phyloP scores from a whole-genome alignment of 345 rosid genomes.

The Turritis glabra region DNA sequence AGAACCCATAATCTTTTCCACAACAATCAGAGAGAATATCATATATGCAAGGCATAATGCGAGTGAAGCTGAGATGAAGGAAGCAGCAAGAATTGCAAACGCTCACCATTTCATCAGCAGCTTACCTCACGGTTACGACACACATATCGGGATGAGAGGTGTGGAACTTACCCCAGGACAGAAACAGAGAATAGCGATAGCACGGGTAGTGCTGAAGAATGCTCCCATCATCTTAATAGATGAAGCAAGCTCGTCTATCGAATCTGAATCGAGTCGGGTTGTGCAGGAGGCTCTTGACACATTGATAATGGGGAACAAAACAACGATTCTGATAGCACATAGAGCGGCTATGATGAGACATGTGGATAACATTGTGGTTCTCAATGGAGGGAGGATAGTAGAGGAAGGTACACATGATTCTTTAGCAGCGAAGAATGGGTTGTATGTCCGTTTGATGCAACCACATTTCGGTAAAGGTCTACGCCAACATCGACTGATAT shows the following conservation, averaged over 20 bases:
- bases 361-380: conserved; percentile 94
- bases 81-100: conserved; percentile 98
- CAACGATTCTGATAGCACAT: conserved; percentile 91
- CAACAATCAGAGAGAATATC: conserved; percentile 91
- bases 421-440: conserved; percentile 79
- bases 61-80: conserved; percentile 96
- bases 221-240: conserved; percentile 89
- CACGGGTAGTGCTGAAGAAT: conserved; percentile 89
- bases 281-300: conserved; percentile 98
- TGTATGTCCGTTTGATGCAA: conserved; percentile 94
- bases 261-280: conserved; percentile 97
- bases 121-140: conserved; percentile 96
- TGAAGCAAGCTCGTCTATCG: conserved; percentile 95
- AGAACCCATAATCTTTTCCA: conserved; percentile 94
- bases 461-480: conserved; percentile 96
- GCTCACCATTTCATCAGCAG: conserved; percentile 99
- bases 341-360: conserved; percentile 98
- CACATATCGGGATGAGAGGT: conserved; percentile 97
- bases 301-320: conserved; percentile 92
- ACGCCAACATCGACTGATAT: conserved; percentile 83
- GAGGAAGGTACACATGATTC: conserved; percentile 95
- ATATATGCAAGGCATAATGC: conserved; percentile 98
- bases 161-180: conserved; percentile 97
- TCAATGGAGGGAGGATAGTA: conserved; percentile 93
- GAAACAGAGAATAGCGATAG: conserved; percentile 96